Conservation (phyloP, 1,284 basidiomycete genomes). For the Moesziomyces sp. region DNA sequence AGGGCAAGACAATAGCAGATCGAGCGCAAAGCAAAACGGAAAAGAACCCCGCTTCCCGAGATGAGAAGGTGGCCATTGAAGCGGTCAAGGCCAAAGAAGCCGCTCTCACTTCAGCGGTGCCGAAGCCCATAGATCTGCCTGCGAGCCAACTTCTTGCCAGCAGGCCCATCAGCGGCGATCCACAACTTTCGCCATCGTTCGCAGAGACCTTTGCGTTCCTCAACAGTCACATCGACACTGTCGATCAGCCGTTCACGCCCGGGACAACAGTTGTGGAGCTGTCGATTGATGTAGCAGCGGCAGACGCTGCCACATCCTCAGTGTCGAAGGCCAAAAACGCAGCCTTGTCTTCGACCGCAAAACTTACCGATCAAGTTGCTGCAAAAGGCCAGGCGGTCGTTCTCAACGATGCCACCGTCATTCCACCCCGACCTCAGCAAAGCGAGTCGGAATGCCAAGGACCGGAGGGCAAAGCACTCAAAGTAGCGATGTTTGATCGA, state of each 20-base stretch:
- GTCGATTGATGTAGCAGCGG: neutral
- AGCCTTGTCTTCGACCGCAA: neutral
- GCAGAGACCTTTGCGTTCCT: slow-evolving; percentile 35
- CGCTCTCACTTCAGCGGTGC: neutral
- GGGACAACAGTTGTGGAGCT: neutral
- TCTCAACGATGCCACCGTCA: neutral
- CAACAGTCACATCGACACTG: slow-evolving; percentile 30
- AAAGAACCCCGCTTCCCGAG: neutral
- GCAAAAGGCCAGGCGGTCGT: neutral
- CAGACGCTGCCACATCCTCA: neutral
- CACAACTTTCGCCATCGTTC: slow-evolving; percentile 34
- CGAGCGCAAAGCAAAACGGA: neutral
- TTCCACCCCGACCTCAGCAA: neutral
- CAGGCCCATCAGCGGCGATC: slow-evolving; percentile 9
- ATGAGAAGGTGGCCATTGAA: neutral
- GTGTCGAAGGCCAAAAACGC: too few relatives aligned
- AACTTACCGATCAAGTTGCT: neutral
- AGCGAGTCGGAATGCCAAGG: neutral
- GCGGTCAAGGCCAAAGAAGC: neutral
- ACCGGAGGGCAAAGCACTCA: neutral
- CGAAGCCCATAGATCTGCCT: slow-evolving; percentile 5
- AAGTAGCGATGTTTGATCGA: slow-evolving; percentile 19
- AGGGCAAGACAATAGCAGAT: slow-evolving; percentile 1
- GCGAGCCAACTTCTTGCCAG: slow-evolving; percentile 6
- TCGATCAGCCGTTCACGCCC: neutral